Evolutionary conservation across 2,329 filamentous ascomycete species (phyloP), one percentile per base, ranked within the genome.

Genomic region (Eutypella sp.): DNA sequence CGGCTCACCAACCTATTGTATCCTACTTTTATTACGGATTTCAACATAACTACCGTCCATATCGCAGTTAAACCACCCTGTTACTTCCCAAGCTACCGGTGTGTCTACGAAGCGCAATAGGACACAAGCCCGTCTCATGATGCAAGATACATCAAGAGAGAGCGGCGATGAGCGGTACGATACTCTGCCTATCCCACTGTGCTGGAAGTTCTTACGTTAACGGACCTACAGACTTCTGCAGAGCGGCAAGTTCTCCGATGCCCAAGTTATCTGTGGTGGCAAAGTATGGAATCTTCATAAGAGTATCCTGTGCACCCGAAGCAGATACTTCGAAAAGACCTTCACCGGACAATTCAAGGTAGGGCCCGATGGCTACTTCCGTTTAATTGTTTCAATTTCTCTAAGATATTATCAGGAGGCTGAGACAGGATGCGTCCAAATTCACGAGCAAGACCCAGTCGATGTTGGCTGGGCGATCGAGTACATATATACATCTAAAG

Each of bases 231-330:
- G 36, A 8, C 36, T 39, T 20, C 36, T 39, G 5, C 5, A 39
- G 6, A 19, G 19, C 5, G 50, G 45, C 6, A 31, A 31, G 3
- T 31, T 51, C 31, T 44, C 48, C 19, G 52, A 55, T 10, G 45
- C 44, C 2, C 42, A 37, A n/a, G 42, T 53, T 10, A 37, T 38
- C 9, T 53, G 44, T 6, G 40, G 23, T 2, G 20, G 36, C 4
- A 29, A 34, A 15, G 48, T 41, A 10, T 55, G 52, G 50, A 27
- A 36, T 2, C 38, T 50, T 5, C 48, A 55, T 29, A 47, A 42
- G 18, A 4, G 2, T 13, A 46, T 55, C 25, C 19, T 53, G 3
- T 20, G 22, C 9, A 10, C 40, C 3, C 41, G 50, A 27, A 51
- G 42, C 13, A 3, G 3, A 3, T 53, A 42, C 33, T 55, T 53